These are phyloP conservation scores for Sisymbrium irio DNA, from an alignment of 345 rosid genomes.

Conservation along the genomic window DNA sequence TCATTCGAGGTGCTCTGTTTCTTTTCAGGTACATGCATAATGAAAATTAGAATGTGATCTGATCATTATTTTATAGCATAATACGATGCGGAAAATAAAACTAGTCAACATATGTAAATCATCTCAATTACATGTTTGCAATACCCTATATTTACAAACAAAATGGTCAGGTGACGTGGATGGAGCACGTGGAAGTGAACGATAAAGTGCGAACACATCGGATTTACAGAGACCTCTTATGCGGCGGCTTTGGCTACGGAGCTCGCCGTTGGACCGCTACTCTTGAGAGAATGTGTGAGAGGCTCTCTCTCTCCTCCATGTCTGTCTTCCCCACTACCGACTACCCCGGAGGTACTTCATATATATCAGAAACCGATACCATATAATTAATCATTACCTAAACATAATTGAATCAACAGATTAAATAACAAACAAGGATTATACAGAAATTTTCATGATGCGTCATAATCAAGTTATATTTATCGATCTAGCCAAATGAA, in stretches of 20 bases:
- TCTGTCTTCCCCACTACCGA: constrained; percentile 25
- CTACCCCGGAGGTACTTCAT: constrained; percentile 42
- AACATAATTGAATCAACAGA: too few relatives aligned
- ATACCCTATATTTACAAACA: not conserved
- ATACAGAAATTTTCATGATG: not conserved
- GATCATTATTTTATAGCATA: not conserved
- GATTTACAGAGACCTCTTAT: constrained; percentile 56
- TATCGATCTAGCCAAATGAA: not conserved
- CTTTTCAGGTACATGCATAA: not conserved
- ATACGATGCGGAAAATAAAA: not conserved
- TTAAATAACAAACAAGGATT: not conserved
- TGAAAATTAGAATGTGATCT: not conserved
- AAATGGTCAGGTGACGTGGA: constrained; percentile 67
- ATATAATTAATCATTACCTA: not conserved
- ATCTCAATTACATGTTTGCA: not conserved
- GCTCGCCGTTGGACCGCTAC: constrained; percentile 61
- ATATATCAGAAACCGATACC: not conserved
- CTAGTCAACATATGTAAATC: not conserved
- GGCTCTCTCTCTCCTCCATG: constrained; percentile 32
- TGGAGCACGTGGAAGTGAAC: constrained; percentile 74
- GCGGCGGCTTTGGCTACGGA: constrained; percentile 52
- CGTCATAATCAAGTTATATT: too few relatives aligned
- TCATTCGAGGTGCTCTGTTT: not conserved
- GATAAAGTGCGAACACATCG: constrained; percentile 53
- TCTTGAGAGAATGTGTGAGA: constrained; percentile 66